Percentiles rank a stretch among this genome's conserved stretches.
phyloP scores from a whole-genome alignment of 805 yeast species.

The Starmerella lactis-condensi region DNA sequence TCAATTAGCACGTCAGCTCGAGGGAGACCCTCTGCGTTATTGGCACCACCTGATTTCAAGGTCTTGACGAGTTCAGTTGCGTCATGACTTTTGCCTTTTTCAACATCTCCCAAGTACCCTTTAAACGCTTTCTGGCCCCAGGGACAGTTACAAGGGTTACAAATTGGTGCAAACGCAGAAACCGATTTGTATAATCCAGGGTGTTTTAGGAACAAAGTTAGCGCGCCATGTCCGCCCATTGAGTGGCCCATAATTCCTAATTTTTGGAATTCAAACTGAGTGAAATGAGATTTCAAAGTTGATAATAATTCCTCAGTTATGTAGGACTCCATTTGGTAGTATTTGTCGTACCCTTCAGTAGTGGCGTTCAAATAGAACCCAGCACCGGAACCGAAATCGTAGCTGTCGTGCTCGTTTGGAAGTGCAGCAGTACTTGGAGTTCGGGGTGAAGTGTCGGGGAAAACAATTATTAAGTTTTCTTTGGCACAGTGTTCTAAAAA shows the following conservation, averaged over 20 bases:
- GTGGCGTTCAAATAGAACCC: conserved; percentile 86
- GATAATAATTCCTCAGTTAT: conserved; percentile 53
- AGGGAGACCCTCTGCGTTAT: conserved; percentile 35
- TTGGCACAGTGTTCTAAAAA: conserved; percentile 59
- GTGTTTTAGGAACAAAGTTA: conserved; percentile 46
- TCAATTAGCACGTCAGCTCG: conserved; percentile 49
- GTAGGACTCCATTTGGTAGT: conserved; percentile 78
- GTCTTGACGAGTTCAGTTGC: conserved; percentile 55
- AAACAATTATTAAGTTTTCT: conserved; percentile 71
- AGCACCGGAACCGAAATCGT: conserved; percentile 90
- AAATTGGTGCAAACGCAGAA: conserved; percentile 80
- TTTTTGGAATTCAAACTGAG: conserved; percentile 36
- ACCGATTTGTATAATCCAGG: conserved; percentile 61
- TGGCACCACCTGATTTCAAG: too few species aligned
- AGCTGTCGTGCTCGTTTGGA: conserved; percentile 64
- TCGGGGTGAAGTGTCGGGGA: conserved; percentile 95
- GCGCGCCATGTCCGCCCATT: conserved; percentile 95
- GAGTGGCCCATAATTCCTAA: conserved; percentile 87
- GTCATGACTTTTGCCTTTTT: conserved; percentile 57
- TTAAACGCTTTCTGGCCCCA: conserved; percentile 83
- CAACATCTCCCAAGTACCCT: conserved; percentile 44
- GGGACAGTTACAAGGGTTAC: conserved; percentile 54
- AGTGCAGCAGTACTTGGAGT: conserved; percentile 35
- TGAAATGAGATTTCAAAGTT: conserved; percentile 21
- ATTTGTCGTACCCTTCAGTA: conserved; percentile 43